These are phyloP conservation scores for Aspergillus aculeatinus DNA, from an alignment of 2,329 filamentous ascomycete species.

Conservation along the genomic window DNA sequence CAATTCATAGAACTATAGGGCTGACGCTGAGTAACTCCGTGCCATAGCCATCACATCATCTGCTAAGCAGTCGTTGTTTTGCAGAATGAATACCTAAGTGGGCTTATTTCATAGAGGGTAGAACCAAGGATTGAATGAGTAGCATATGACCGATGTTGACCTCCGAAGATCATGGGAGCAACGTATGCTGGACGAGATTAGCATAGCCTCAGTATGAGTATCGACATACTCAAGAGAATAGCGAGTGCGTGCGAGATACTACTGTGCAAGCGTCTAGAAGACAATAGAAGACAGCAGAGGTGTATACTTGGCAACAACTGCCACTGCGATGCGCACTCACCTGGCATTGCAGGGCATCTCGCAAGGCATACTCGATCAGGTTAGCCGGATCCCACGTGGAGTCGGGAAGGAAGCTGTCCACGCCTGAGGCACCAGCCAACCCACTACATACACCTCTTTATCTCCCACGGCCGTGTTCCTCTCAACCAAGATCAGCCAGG, in stretches of 20 bases:
- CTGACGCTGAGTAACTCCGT: not conserved
- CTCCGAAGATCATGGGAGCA: not conserved
- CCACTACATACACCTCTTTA: not conserved
- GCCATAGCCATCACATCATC: not conserved
- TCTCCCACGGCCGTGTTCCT: not conserved
- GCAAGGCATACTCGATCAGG: conserved; percentile 2
- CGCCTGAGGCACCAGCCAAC: not conserved
- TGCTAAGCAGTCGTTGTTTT: no score
- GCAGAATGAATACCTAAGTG: no score
- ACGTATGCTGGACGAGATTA: not conserved
- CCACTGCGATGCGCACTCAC: no score
- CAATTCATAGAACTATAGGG: not conserved
- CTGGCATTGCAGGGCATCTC: not conserved
- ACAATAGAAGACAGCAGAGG: no score
- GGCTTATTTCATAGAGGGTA: no score
- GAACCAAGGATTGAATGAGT: no score
- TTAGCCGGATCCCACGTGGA: not conserved
- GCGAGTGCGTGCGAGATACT: no score
- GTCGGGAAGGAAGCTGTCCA: not conserved
- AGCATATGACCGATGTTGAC: no score
- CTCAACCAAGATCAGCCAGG: not conserved
- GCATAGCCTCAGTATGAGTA: no score
- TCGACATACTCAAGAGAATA: no score
- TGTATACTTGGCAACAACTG: no score
- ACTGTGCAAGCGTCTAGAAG: no score